A percentile compares a stretch with the other conserved stretches of the same genome.
Evolutionary conservation across 768 basidiomycete genomes (phyloP).

Genomic region (Termitomyces sp.): DNA sequence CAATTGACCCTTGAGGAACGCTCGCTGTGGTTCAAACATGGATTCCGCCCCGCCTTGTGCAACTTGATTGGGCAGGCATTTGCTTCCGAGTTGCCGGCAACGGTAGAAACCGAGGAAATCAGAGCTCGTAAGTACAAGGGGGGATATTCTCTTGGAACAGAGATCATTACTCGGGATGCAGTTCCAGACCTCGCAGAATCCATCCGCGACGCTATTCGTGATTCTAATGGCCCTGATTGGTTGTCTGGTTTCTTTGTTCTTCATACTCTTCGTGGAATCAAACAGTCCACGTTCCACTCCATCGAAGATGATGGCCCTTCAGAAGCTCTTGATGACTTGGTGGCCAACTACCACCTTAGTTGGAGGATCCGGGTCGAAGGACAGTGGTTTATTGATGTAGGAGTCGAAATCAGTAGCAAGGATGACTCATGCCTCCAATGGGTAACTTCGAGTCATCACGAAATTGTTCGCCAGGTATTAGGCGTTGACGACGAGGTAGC

Average conservation of each 20-base stretch:
- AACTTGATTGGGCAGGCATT: neutral
- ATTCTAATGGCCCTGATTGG: neutral
- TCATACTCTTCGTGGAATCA: neutral
- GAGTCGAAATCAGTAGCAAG: conserved; percentile 14
- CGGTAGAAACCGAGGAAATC: neutral
- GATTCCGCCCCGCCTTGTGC: neutral
- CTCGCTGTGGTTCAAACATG: neutral
- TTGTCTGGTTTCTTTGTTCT: neutral
- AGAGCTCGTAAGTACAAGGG: neutral
- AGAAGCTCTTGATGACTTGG: neutral
- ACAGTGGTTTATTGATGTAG: conserved; percentile 18
- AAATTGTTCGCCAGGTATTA: conserved; percentile 1
- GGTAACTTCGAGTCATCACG: conserved; percentile 2
- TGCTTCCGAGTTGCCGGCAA: neutral
- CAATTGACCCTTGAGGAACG: neutral
- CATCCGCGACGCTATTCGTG: neutral
- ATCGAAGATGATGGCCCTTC: neutral
- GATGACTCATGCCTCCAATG: conserved; percentile 11
- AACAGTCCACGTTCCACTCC: neutral
- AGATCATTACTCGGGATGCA: neutral
- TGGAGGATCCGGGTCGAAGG: neutral
- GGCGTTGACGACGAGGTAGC: neutral
- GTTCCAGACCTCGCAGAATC: neutral
- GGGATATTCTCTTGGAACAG: neutral
- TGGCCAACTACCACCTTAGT: neutral